Evolutionary conservation across 352 stramenopile genomes (phyloP), one percentile per base, ranked within the genome.

Genomic region (Phytophthora aleatoria): DNA sequence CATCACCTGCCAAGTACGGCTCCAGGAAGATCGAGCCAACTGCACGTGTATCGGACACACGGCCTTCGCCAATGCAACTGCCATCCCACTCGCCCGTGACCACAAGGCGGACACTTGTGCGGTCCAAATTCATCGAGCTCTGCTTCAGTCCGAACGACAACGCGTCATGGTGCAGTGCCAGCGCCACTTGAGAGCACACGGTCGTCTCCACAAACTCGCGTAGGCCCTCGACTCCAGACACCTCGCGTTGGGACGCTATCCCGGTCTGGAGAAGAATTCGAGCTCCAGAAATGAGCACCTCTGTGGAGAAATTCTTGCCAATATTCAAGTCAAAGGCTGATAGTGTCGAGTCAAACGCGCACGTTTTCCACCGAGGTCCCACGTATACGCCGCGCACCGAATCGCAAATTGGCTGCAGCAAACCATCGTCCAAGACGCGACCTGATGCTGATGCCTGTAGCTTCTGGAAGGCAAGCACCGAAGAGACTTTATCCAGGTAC

Each of bases 371-470:
- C 3, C 85, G 77, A 30, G 82, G 74, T 31, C 74, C 77, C 27
- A 94, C 69, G 52, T 90, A 96, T 31, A 96, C 75, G 27, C 87
- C 87, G 10, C 84, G 77, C 11, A 93, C 81, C 3, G 87, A 91
- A 71, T 96, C 87, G 43, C 87, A 96, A 43, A 93, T 90, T 7
- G 85, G 87, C 49, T 94, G 85, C 44, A 84, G 75, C 8, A 92
- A 69, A 24, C 83, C 83, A 45, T 95, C 87, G 54, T 95, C 87
- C 1, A 95, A 56, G 20, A 95, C 76, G 4, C 83, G 83, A 31
- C 81, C 81, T 3, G 81, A 86, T 15, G 74, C 60, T 9, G 83
- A 90, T 4, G 62, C 67, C 47, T 87, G 73, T 45, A 82, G 61
- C 24, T 82, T 81, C 61, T 92, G 83, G 20, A 79, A 81, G 30